Percentiles rank a stretch among this genome's conserved stretches.
Conservation (phyloP, 208 protist species). For the Leishmania mexicana region DNA sequence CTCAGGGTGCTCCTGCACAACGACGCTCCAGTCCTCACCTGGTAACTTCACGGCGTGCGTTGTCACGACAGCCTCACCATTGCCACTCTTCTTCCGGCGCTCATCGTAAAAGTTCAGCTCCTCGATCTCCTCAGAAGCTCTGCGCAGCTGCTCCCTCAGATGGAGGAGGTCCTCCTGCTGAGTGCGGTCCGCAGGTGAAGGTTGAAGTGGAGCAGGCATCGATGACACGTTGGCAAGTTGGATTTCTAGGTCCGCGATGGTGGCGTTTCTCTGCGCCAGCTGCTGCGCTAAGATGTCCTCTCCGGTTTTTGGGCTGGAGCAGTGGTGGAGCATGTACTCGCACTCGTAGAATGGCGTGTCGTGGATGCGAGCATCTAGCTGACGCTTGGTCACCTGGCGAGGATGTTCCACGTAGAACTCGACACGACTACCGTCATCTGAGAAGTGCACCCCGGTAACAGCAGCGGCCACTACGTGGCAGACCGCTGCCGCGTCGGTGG, state of each 20-base stretch:
- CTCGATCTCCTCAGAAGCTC: background rate
- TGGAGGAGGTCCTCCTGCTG: background rate
- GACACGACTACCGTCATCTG: background rate
- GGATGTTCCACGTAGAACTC: slow-evolving; percentile 10
- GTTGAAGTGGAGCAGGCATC: no score
- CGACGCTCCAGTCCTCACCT: background rate
- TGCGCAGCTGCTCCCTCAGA: background rate
- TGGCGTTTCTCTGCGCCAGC: background rate
- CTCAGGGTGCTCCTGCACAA: background rate
- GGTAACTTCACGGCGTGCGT: background rate
- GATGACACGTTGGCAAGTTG: background rate
- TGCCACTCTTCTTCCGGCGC: background rate
- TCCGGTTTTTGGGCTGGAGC: background rate
- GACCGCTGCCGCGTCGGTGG: background rate
- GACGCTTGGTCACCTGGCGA: background rate
- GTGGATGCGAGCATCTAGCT: background rate
- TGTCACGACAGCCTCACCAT: background rate
- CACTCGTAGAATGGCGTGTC: background rate
- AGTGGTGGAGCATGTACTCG: background rate
- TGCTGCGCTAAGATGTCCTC: background rate
- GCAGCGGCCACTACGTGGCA: background rate
- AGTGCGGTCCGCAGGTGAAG: background rate
- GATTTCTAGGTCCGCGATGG: background rate
- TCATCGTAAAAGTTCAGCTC: background rate
- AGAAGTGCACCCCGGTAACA: background rate